These are phyloP conservation scores for Andrographis paniculata DNA, from an alignment of 305 asterid species.

Conservation along the genomic window DNA sequence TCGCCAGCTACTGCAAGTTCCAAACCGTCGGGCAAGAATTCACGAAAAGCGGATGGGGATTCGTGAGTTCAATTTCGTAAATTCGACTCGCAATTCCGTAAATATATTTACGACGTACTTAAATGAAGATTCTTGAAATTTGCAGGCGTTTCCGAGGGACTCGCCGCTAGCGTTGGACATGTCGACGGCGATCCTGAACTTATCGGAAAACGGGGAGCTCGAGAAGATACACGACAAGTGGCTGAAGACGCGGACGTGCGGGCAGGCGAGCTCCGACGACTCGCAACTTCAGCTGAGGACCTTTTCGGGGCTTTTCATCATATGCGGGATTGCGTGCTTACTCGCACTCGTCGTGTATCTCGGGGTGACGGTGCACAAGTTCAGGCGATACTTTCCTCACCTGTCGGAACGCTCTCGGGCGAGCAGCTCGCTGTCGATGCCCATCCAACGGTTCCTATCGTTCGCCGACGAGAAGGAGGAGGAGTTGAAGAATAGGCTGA, in stretches of 20 bases:
- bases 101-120: too few species aligned
- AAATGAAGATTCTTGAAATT: too few species aligned
- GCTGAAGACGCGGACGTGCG: constrained; percentile 39
- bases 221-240: constrained; percentile 51
- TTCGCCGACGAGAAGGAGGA: constrained; percentile 68
- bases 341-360: constrained; percentile 45
- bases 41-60: constrained; percentile 82
- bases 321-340: constrained; percentile 46
- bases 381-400: constrained; percentile 31
- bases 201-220: constrained; percentile 68
- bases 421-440: constrained; percentile 22
- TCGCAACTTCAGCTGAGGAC: constrained; percentile 48
- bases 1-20: constrained; percentile 49
- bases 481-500: constrained; percentile 31
- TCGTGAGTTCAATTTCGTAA: constrained; percentile 33
- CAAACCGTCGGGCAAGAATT: constrained; percentile 63
- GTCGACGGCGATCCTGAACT: constrained; percentile 55
- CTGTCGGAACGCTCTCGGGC: constrained; percentile 14
- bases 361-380: constrained; percentile 32
- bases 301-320: constrained; percentile 68
- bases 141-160: constrained; percentile 67
- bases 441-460: constrained; percentile 43
- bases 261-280: constrained; percentile 23
- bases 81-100: background rate
- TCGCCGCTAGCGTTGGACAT: constrained; percentile 72